phyloP scores from a whole-genome alignment of 306 rosid genomes.

The Cucurbita argyrosperma region DNA sequence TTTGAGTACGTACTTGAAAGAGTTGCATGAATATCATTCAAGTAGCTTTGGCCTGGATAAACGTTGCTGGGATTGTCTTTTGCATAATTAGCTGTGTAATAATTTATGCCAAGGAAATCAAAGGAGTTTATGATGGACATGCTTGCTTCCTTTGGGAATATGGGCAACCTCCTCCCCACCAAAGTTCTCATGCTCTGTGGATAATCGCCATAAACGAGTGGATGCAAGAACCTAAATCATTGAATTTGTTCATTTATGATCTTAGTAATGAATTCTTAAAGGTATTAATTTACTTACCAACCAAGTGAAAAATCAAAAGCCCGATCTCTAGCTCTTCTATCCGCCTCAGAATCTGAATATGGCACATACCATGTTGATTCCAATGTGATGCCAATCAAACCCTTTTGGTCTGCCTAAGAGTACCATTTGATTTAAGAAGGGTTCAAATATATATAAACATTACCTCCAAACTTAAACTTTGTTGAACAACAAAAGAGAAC shows the following conservation, averaged over 20 bases:
- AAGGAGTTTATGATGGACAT: slow-evolving; percentile 7
- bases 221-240: slow-evolving; percentile 16
- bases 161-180: slow-evolving; percentile 17
- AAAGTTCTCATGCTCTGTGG: slow-evolving; percentile 15
- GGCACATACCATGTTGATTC: slow-evolving; percentile 8
- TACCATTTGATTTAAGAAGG: neutral
- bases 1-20: neutral
- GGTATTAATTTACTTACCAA: slow-evolving; percentile 18
- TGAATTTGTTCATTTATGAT: too few species aligned
- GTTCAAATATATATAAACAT: too few species aligned
- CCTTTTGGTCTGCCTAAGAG: neutral
- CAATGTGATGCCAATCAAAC: neutral
- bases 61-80: neutral
- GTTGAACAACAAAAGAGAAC: neutral
- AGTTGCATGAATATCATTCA: slow-evolving; percentile 8
- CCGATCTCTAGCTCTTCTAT: slow-evolving; percentile 18
- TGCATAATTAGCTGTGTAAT: slow-evolving; percentile 11
- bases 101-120: slow-evolving; percentile 6
- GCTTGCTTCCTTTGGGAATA: slow-evolving; percentile 6
- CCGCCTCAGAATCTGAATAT: slow-evolving; percentile 8
- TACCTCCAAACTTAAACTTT: too few species aligned
- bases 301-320: slow-evolving; percentile 42
- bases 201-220: slow-evolving; percentile 18
- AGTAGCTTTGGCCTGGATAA: slow-evolving; percentile 2
- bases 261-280: too few species aligned